Base-by-base conservation (phyloP, 805 yeast species). In the Saccharomycopsis synnaedendra region DNA sequence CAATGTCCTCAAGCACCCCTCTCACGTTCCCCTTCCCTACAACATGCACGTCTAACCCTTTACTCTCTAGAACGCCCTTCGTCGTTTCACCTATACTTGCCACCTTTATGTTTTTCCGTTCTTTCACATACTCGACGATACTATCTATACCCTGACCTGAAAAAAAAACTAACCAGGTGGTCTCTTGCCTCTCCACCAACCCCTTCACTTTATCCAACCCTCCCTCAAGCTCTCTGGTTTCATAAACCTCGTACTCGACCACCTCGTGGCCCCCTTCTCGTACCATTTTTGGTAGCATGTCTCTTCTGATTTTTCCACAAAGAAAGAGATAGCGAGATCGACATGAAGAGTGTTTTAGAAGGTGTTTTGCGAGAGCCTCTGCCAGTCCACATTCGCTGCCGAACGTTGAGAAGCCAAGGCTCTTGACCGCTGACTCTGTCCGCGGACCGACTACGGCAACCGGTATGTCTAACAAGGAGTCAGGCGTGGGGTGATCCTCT, bases 81-180 rank as follows among this genome's bases (percentile, higher is more conserved):
- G 97, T 90, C 0, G 97, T 90, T 3, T 97, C 97, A 0, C 97
- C 97, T 49, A 90, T 90, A 3, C 89, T 79, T 0, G 95, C 96
- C 10, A 87, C 65, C 43, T 69, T 71, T 41, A 68, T 29, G 9
- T 39, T 30, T 3, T 38, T n/a, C 31, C 32, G 29, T 29, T 28
- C 7, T 30, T 33, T 60, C n/a, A 76, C 48, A 51, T 70, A 69
- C 6, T 71, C 63, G 3, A 85, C 74, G 8, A 88, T 80, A 1
- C 63, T 68, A 32, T 72, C 74, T 0, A 95, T 82, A 0, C 96
- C 96, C 56, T 93, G 94, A 0, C 96, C 95, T 53, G 96, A 85
- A 63, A 89, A 90, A 51, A 90, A 82, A 0, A 89, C 82, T 4
- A 88, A 65, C 96, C 96, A 87, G 32, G 32, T 19, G 31, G 27